phyloP scores from a whole-genome alignment of 306 rosid species.

The Cicer judaicum region DNA sequence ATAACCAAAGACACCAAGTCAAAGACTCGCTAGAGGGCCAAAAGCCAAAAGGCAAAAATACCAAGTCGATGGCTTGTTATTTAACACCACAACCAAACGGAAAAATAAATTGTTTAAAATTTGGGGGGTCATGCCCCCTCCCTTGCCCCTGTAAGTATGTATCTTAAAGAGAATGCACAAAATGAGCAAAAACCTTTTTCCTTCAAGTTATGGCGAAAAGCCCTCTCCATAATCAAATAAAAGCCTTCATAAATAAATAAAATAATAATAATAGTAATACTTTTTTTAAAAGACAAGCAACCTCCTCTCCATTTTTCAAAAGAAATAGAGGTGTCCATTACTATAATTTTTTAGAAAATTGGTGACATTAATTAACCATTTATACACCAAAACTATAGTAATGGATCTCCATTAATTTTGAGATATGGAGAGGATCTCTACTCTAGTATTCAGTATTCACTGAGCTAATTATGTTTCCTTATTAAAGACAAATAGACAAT shows the following conservation, averaged over 20 bases:
- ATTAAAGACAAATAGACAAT: not conserved
- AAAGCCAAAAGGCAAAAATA: not conserved
- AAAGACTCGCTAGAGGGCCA: not conserved
- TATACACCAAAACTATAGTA: too few relatives aligned
- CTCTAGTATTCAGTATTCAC: not conserved
- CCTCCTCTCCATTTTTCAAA: too few relatives aligned
- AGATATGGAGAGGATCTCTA: too few relatives aligned
- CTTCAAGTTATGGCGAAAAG: not conserved
- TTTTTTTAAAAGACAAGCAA: not conserved
- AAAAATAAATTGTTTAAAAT: not conserved
- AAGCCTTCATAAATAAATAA: constrained; percentile 17
- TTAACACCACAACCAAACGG: not conserved
- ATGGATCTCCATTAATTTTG: too few relatives aligned
- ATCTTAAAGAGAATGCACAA: constrained; percentile 10
- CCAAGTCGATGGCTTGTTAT: not conserved
- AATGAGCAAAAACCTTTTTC: not conserved
- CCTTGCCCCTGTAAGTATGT: constrained; percentile 7
- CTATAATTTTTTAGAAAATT: too few relatives aligned
- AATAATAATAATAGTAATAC: not conserved
- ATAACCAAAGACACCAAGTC: not conserved
- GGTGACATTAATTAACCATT: too few relatives aligned
- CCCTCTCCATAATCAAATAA: constrained; percentile 15
- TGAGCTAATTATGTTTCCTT: not conserved
- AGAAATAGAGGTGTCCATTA: too few relatives aligned
- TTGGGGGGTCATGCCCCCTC: not conserved